Evolutionary conservation across 768 basidiomycete species (phyloP).

Genomic region (Pulveroboletus sp.): DNA sequence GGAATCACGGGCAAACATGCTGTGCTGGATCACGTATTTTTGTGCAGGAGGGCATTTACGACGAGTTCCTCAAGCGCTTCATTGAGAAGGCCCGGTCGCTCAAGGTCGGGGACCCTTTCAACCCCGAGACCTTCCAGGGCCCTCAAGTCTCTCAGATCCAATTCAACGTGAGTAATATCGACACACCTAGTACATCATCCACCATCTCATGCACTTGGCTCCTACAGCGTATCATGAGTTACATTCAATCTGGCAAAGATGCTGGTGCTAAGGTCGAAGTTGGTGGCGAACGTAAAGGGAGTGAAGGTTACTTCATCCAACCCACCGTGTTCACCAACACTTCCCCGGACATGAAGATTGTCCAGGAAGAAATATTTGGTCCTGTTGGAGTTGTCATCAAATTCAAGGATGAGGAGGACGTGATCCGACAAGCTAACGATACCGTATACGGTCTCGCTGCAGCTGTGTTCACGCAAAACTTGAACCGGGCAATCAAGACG

Average conservation of each 20-base stretch:
- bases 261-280: conserved; percentile 63
- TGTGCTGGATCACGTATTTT: conserved; percentile 79
- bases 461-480: conserved; percentile 77
- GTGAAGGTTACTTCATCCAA: conserved; percentile 63
- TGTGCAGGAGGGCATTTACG: conserved; percentile 77
- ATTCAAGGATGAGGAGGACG: conserved; percentile 68
- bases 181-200: neutral
- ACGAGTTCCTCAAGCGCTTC: conserved; percentile 64
- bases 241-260: conserved; percentile 71
- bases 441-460: conserved; percentile 84
- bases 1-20: conserved; percentile 75
- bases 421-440: conserved; percentile 76
- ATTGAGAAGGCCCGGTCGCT: conserved; percentile 49
- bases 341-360: conserved; percentile 68
- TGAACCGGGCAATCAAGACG: conserved; percentile 67
- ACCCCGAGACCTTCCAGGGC: conserved; percentile 57
- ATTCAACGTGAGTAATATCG: conserved; percentile 51
- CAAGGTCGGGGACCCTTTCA: conserved; percentile 73
- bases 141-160: conserved; percentile 77
- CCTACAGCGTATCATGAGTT: conserved; percentile 66
- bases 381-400: conserved; percentile 74
- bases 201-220: neutral
- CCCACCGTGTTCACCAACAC: conserved; percentile 75
- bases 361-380: conserved; percentile 74
- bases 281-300: conserved; percentile 60